A percentile compares a stretch with the other conserved stretches of the same genome.
Conservation (phyloP, 2,329 filamentous ascomycete species). For the Aspergillus sojae region DNA sequence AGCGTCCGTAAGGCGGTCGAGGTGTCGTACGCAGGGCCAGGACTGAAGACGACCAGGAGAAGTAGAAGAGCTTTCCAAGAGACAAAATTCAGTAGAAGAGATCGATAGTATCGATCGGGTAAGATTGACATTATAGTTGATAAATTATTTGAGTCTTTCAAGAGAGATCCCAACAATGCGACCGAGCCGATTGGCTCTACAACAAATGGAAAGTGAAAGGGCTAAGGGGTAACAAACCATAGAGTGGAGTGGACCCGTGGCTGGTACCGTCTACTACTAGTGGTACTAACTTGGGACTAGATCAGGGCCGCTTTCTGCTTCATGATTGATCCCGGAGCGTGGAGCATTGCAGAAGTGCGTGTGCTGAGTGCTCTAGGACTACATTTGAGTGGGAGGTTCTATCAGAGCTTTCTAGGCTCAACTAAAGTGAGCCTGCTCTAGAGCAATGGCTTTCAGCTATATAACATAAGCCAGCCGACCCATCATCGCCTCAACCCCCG, state of each 20-base stretch:
- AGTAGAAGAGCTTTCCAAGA: conserved; percentile 10
- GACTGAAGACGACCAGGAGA: conserved; percentile 3
- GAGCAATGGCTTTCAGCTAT: too few relatives aligned
- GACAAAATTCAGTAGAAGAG: not conserved
- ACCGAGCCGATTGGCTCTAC: not conserved
- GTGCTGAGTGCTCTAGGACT: not conserved
- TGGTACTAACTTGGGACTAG: not conserved
- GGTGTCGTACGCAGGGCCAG: conserved; percentile 13
- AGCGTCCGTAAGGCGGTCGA: conserved; percentile 7
- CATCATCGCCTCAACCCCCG: too few relatives aligned
- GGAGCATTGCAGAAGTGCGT: not conserved
- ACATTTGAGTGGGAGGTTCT: too few relatives aligned
- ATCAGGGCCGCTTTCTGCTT: not conserved
- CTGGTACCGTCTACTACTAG: too few relatives aligned
- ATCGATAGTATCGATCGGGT: not conserved
- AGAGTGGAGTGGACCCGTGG: too few relatives aligned
- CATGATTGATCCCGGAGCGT: not conserved
- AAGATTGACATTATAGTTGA: not conserved
- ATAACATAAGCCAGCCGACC: too few relatives aligned
- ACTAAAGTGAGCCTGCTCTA: too few relatives aligned
- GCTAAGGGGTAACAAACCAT: not conserved
- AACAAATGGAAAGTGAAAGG: not conserved
- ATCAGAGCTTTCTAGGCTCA: too few relatives aligned
- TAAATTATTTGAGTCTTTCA: not conserved
- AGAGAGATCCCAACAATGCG: not conserved